Conservation (phyloP, 768 basidiomycete species). For the Sarcodon aspratus region DNA sequence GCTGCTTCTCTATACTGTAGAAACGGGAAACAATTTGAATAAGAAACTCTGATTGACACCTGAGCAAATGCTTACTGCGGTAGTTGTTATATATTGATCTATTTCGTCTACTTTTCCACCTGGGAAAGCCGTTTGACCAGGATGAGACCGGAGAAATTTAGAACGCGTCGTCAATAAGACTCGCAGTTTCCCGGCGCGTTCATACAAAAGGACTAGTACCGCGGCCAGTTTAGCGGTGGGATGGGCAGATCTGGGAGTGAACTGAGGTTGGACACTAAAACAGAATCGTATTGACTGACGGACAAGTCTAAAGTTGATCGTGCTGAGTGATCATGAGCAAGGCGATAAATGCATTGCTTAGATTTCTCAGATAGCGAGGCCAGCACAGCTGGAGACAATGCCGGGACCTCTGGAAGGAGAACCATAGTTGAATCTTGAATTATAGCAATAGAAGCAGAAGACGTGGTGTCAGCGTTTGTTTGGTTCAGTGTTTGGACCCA, state of each 20-base stretch:
- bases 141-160: conserved; percentile 60
- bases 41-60: background rate
- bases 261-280: conserved; percentile 16
- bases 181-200: conserved; percentile 51
- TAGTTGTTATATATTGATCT: conserved; percentile 50
- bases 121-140: conserved; percentile 75
- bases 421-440: background rate
- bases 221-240: conserved; percentile 46
- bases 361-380: conserved; percentile 7
- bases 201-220: conserved; percentile 72
- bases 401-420: background rate
- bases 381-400: background rate
- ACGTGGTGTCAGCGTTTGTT: too few species aligned
- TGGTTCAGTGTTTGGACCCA: too few species aligned
- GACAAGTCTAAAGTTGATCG: conserved; percentile 32
- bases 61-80: conserved; percentile 50
- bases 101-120: conserved; percentile 67
- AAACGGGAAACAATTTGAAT: conserved; percentile 1
- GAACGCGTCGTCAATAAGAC: conserved; percentile 84
- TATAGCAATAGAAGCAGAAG: too few species aligned
- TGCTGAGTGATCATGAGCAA: conserved; percentile 16
- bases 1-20: conserved; percentile 68
- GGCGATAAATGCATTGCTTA: conserved; percentile 25
- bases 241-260: conserved; percentile 19
- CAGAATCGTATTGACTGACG: conserved; percentile 21